Evolutionary conservation across 2,329 filamentous ascomycete genomes (phyloP).

Genomic region (Ascochyta clinopodiicola): DNA sequence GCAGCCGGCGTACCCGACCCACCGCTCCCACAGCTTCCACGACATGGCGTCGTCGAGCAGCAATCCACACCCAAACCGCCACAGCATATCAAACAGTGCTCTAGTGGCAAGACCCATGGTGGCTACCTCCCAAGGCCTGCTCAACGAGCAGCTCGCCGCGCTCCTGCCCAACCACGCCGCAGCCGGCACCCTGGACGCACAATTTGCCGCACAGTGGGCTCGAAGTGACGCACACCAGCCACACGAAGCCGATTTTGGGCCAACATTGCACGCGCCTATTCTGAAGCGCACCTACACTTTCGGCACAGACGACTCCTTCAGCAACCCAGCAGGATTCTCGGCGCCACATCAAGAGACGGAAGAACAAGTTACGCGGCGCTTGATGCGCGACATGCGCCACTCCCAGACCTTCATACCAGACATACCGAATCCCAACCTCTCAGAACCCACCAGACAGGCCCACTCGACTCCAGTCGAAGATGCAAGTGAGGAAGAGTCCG

Average conservation of each 20-base stretch:
- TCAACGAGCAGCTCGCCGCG: conserved; percentile 40
- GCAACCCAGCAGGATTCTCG: conserved; percentile 37
- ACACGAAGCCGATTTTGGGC: conserved; percentile 26
- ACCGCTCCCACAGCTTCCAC: conserved; percentile 32
- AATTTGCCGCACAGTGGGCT: conserved; percentile 38
- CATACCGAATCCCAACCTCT: conserved; percentile 11
- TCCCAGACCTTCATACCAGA: conserved; percentile 24
- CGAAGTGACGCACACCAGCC: conserved; percentile 25
- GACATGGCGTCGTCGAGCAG: conserved; percentile 13
- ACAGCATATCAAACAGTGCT: conserved; percentile 2
- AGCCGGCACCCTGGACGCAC: conserved; percentile 37
- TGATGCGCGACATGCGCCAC: conserved; percentile 34
- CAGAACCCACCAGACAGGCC: conserved; percentile 18
- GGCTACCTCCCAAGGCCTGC: conserved; percentile 32
- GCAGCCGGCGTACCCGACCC: conserved; percentile 31
- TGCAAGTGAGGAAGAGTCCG: conserved; percentile 31
- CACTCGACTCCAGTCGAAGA: conserved; percentile 7
- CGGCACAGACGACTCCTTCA: conserved; percentile 47
- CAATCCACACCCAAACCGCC: conserved; percentile 8
- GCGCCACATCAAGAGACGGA: conserved; percentile 33
- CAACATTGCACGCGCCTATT: conserved; percentile 21
- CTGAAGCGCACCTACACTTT: conserved; percentile 45
- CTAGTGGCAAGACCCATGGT: conserved; percentile 25
- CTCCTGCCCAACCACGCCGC: conserved; percentile 39
- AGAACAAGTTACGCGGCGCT: conserved; percentile 30